A percentile compares a stretch with the other conserved stretches of the same genome.
phyloP scores from a whole-genome alignment of 2,329 filamentous ascomycete species.

The Trichoderma sp. region DNA sequence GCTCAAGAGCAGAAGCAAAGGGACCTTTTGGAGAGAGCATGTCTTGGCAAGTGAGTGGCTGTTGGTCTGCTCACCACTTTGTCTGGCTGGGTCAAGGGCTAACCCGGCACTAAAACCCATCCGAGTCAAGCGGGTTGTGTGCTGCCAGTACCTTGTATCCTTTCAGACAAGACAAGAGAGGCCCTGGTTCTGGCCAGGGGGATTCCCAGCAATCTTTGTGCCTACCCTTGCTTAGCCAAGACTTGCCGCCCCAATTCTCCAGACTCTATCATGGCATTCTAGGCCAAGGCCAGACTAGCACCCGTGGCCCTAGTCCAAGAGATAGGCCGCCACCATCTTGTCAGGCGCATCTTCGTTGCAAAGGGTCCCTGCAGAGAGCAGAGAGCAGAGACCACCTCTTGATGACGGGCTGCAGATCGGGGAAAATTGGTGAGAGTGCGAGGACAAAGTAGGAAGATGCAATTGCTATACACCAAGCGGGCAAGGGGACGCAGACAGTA shows the following conservation, averaged over 20 bases:
- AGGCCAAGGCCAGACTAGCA: neutral
- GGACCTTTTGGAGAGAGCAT: conserved; percentile 5
- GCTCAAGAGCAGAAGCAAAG: neutral
- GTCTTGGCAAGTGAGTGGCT: conserved; percentile 4
- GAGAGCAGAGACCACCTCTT: neutral
- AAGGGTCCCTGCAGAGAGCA: conserved; percentile 14
- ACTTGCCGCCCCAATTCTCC: conserved; percentile 2
- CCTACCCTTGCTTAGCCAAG: neutral
- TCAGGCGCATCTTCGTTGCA: conserved; percentile 11
- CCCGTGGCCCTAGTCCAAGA: neutral
- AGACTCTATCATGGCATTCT: neutral
- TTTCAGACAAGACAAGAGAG: neutral
- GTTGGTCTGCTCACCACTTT: neutral
- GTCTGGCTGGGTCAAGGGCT: neutral
- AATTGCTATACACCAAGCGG: neutral
- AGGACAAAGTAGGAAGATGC: neutral
- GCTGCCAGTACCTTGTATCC: neutral
- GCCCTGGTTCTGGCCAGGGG: neutral
- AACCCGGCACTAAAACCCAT: neutral
- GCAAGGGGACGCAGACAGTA: neutral
- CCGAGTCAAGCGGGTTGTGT: neutral
- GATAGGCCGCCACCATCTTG: neutral
- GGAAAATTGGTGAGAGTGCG: neutral
- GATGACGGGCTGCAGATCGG: neutral
- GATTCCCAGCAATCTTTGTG: neutral